phyloP scores from a whole-genome alignment of 225 moss, liverwort and hornwort species.

The Neckera pumila region DNA sequence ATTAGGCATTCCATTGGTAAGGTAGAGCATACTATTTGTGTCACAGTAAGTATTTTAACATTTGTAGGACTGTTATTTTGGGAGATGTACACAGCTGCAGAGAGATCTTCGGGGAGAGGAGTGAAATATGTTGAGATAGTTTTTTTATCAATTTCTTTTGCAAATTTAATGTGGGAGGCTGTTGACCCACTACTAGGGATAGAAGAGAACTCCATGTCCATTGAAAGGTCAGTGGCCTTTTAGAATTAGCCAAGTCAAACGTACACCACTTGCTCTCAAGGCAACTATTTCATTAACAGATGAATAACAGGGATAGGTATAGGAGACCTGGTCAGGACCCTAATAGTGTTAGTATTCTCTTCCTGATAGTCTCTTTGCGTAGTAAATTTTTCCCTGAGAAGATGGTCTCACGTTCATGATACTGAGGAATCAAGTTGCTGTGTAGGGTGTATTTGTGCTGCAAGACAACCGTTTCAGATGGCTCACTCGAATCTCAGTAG shows the following conservation, averaged over 20 bases:
- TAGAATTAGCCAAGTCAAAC: background rate
- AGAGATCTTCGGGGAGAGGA: background rate
- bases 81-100: background rate
- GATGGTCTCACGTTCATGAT: background rate
- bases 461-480: slow-evolving; percentile 96
- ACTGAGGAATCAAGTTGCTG: background rate
- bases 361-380: background rate
- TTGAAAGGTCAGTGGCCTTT: background rate
- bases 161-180: background rate
- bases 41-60: background rate
- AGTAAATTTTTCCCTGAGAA: background rate
- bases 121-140: background rate
- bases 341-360: background rate
- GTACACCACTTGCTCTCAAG: background rate
- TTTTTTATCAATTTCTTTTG: background rate
- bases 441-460: slow-evolving; percentile 89
- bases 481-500: slow-evolving; percentile 84
- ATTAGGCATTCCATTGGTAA: background rate
- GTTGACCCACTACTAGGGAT: background rate
- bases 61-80: background rate
- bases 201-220: background rate
- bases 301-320: background rate
- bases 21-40: background rate
- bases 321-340: background rate
- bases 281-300: background rate